Conservation (phyloP, 768 basidiomycete species). For the Dioszegia aurantiaca region DNA sequence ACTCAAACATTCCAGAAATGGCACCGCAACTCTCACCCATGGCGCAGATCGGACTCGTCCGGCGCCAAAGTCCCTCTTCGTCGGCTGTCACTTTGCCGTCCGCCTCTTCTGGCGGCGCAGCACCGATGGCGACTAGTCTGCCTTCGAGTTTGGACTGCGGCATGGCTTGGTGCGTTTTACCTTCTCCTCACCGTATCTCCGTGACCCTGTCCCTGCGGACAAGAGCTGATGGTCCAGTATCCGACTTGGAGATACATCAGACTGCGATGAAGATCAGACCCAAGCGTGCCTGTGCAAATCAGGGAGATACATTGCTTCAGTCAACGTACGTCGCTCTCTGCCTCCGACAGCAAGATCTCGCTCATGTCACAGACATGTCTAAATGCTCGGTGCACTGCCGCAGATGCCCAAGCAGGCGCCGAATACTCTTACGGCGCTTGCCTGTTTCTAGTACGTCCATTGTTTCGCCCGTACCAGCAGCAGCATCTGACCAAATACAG, state of each 20-base stretch:
- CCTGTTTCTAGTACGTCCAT: slow-evolving; percentile 3
- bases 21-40: background rate
- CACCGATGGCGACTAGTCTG: background rate
- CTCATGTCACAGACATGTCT: background rate
- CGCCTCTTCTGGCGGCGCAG: background rate
- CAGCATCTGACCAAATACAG: background rate
- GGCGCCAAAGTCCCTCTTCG: slow-evolving; percentile 3
- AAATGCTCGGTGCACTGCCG: background rate
- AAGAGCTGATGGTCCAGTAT: slow-evolving; percentile 1
- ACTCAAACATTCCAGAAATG: background rate
- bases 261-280: slow-evolving; percentile 7
- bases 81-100: slow-evolving; percentile 2
- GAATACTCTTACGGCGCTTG: slow-evolving; percentile 11
- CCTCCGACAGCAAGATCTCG: background rate
- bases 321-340: background rate
- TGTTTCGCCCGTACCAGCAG: background rate
- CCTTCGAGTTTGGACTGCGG: background rate
- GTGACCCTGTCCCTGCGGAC: too few relatives aligned
- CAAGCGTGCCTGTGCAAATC: slow-evolving; percentile 9
- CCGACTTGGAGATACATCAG: slow-evolving; percentile 6
- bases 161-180: slow-evolving; percentile 3
- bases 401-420: slow-evolving; percentile 5
- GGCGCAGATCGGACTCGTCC: background rate
- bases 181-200: background rate
- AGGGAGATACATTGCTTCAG: slow-evolving; percentile 3